These are phyloP conservation scores for Jimgerdemannia lactiflua DNA, from an alignment of 192 early-diverging fungal species.

Conservation along the genomic window DNA sequence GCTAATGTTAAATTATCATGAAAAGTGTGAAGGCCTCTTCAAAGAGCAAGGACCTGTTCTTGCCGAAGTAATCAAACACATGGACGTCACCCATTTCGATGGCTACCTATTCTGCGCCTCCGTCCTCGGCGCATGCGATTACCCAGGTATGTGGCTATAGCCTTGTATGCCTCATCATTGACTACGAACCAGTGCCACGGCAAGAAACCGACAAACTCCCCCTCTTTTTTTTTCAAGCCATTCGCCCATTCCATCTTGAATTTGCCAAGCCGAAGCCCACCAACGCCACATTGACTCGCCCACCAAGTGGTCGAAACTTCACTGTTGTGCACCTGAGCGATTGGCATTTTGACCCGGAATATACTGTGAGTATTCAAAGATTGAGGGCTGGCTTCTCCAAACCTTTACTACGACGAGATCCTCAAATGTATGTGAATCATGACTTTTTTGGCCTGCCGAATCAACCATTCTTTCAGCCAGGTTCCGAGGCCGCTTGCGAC, in stretches of 20 bases:
- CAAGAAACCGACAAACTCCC: neutral
- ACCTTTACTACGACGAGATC: neutral
- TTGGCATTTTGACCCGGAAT: conserved; percentile 52
- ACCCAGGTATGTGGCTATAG: conserved; percentile 17
- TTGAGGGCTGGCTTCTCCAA: neutral
- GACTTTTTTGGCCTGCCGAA: too few species aligned
- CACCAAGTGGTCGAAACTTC: conserved; percentile 23
- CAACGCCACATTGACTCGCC: conserved; percentile 14
- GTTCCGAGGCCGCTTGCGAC: conserved; percentile 45
- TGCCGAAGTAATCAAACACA: conserved; percentile 29
- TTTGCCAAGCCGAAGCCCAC: conserved; percentile 47
- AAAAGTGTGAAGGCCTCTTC: conserved; percentile 46
- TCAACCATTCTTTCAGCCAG: conserved; percentile 24
- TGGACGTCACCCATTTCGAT: conserved; percentile 32
- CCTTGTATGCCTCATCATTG: neutral
- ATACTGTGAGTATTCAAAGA: conserved; percentile 17
- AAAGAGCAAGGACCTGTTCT: conserved; percentile 44
- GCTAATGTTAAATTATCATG: neutral
- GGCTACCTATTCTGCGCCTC: conserved; percentile 45
- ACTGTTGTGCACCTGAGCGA: conserved; percentile 51
- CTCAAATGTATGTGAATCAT: too few species aligned
- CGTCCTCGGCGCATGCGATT: conserved; percentile 38
- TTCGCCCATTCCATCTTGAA: conserved; percentile 25
- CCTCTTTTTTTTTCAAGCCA: conserved; percentile 1
- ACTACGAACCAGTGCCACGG: neutral